phyloP scores from a whole-genome alignment of 1,284 basidiomycete species.

The Meira miltonrushii region DNA sequence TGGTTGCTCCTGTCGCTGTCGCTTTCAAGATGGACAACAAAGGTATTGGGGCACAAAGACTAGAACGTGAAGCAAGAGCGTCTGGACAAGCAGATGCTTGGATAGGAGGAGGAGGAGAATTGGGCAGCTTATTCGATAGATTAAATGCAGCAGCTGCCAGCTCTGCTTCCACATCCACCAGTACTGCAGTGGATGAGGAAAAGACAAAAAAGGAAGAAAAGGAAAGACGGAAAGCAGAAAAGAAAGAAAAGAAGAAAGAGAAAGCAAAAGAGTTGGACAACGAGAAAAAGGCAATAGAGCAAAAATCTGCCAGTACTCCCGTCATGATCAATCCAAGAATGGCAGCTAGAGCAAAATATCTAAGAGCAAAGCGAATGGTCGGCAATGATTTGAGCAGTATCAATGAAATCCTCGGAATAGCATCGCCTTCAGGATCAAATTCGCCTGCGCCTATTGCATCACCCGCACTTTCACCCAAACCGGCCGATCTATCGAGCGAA shows the following conservation, averaged over 20 bases:
- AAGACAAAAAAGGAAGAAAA: conserved; percentile 16
- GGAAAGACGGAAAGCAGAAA: conserved; percentile 19
- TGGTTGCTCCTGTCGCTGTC: conserved; percentile 35
- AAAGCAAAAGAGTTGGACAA: conserved; percentile 17
- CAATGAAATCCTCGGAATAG: conserved; percentile 49
- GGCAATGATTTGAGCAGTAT: conserved; percentile 32
- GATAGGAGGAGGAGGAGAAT: conserved; percentile 47
- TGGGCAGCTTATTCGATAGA: conserved; percentile 48
- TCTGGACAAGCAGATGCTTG: conserved; percentile 34
- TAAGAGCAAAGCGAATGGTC: conserved; percentile 47
- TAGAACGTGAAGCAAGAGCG: conserved; percentile 43
- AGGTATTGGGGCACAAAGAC: conserved; percentile 46
- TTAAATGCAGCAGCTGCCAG: conserved; percentile 32
- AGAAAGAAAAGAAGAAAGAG: conserved; percentile 23
- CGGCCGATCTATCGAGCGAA: conserved; percentile 3
- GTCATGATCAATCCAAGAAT: conserved; percentile 5
- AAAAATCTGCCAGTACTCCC: conserved; percentile 13
- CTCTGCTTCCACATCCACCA: conserved; percentile 13
- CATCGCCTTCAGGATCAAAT: conserved; percentile 15
- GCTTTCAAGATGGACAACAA: conserved; percentile 51
- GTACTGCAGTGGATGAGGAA: conserved; percentile 8
- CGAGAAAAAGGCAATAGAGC: conserved; percentile 24
- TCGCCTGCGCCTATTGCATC: conserved; percentile 22
- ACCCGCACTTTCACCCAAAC: conserved; percentile 12
- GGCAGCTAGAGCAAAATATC: conserved; percentile 36